A percentile compares a stretch with the other conserved stretches of the same genome.
These are phyloP conservation scores for Aspergillus pseudoglaucus DNA, from an alignment of 2,329 filamentous ascomycete species.

Conservation along the genomic window DNA sequence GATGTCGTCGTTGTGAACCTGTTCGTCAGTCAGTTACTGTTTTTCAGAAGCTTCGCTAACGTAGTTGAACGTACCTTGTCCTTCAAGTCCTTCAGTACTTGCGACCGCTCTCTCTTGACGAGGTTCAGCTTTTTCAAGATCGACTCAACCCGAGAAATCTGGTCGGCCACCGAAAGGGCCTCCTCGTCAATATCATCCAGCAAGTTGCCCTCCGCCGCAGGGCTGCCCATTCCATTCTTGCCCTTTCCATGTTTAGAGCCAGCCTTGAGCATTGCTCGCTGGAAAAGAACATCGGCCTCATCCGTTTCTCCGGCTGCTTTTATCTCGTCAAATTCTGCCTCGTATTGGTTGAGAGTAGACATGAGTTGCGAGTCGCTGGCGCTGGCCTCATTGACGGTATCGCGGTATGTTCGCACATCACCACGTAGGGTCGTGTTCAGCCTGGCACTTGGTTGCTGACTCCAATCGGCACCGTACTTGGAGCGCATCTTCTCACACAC, in stretches of 20 bases:
- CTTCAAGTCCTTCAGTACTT: constrained; percentile 93
- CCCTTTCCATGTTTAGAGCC: constrained; percentile 52
- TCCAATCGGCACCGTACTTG: constrained; percentile 94
- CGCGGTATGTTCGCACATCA: constrained; percentile 80
- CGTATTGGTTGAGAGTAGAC: constrained; percentile 75
- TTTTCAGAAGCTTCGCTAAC: background rate
- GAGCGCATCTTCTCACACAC: constrained; percentile 99
- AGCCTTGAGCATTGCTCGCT: constrained; percentile 74
- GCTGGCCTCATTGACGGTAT: constrained; percentile 81
- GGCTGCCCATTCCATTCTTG: constrained; percentile 58
- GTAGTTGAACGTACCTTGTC: constrained; percentile 64
- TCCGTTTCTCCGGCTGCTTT: constrained; percentile 77
- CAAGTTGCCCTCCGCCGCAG: constrained; percentile 64
- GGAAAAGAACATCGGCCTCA: constrained; percentile 82
- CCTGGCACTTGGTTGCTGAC: constrained; percentile 86
- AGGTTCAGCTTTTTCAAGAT: constrained; percentile 84
- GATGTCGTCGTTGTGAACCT: constrained; percentile 96
- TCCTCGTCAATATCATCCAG: constrained; percentile 86
- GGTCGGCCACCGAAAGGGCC: constrained; percentile 73
- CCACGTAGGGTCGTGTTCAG: constrained; percentile 80
- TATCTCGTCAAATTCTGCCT: constrained; percentile 92
- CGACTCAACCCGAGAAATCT: constrained; percentile 83
- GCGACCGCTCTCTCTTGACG: constrained; percentile 83
- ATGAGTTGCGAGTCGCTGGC: constrained; percentile 80
- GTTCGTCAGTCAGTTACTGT: background rate